Base-by-base conservation (phyloP, 805 yeast species). In the Barnettozyma siamensis region DNA sequence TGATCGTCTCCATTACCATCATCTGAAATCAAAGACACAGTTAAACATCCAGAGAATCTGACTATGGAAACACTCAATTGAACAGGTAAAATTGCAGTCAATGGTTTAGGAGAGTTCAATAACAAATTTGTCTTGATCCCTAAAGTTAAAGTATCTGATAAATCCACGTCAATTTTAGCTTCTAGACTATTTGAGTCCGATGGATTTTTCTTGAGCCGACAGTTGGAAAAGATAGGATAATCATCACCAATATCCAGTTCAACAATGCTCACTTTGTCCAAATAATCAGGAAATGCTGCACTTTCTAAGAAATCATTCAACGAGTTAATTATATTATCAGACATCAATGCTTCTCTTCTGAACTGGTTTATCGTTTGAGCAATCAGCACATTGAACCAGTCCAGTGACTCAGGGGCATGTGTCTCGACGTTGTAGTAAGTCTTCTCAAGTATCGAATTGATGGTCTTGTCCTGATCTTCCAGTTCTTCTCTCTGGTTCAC, bases 211-310 rank as follows among this genome's bases (percentile, higher is more conserved):
- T 71, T 72, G 30, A 93, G 85, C 37, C 95, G 73, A 62, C 99
- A 93, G 57, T 93, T 93, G 42, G 95, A 85, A 58, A 93, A 86
- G 38, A 93, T 86, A 3, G 99, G 99, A 58, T 82, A 93, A 61
- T 89, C 97, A 58, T 88, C 86, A 27, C 99, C 99, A 43, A 93
- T 81, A 53, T 88, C 91, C 20, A 93, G 78, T 54, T 91, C 97
- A 1, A 89, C 84, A 36, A 93, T 77, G 45, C 74, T 75, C 31
- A 93, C 80, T 19, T 75, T 73, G 57, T 83, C 96, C 37, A 93
- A 60, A 59, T 81, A 91, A 41, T 83, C 89, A 1, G 97, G 96
- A 19, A 86, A 62, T 18, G 76, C 76, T 48, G 81, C 76, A 7
- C 60, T 59, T 10, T 64, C 64, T 34, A 91, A 66, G 38, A 86